Evolutionary conservation across 768 basidiomycete species (phyloP), one percentile per base, ranked within the genome.

Genomic region (Leccinum ochraceum): DNA sequence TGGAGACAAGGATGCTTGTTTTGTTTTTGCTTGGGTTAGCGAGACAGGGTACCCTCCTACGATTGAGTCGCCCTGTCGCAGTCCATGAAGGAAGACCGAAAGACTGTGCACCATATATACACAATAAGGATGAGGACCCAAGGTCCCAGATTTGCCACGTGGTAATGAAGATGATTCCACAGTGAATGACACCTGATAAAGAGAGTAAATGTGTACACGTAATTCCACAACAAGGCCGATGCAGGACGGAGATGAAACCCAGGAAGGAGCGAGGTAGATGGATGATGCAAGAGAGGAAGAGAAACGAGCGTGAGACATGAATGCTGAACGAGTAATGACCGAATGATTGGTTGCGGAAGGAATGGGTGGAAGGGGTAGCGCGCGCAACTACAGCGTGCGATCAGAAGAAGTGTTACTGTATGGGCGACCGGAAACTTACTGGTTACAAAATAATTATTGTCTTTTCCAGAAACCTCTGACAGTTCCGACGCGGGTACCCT

Each of bases 381-480:
- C 51, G 16, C 53, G 17, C 52, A 46, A 28, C 61, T 60, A 44
- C 11, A 28, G 17, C 16, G n/a, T 17, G 13, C 51, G 6, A 52
- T 58, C 6, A 59, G 48, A 63, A 54, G 17, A 10, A 13, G 6
- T 4, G 20, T 16, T 28, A 50, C 20, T 4, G 11, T 32, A 48
- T 20, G 4, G 30, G 37, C n/a, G 10, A 22, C 13, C 11, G 3
- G 2, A 1, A 46, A 58, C 68, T 60, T 59, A 68, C 70, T 24
- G 46, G 36, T 32, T 44, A 34, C 30, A 20, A 22, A 30, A 28
- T 32, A 46, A 51, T 58, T 46, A 74, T 28, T 66, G 64, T 57
- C 69, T 61, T 49, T 67, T 73, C 71, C 73, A 75, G 63, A 73
- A 73, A 24, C 71, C 71, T 46, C 52, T 74, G 59, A 73, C 71